A percentile compares a stretch with the other conserved stretches of the same genome.
Conservation (phyloP, 176 grass and related monocot species). For the Poa annua region DNA sequence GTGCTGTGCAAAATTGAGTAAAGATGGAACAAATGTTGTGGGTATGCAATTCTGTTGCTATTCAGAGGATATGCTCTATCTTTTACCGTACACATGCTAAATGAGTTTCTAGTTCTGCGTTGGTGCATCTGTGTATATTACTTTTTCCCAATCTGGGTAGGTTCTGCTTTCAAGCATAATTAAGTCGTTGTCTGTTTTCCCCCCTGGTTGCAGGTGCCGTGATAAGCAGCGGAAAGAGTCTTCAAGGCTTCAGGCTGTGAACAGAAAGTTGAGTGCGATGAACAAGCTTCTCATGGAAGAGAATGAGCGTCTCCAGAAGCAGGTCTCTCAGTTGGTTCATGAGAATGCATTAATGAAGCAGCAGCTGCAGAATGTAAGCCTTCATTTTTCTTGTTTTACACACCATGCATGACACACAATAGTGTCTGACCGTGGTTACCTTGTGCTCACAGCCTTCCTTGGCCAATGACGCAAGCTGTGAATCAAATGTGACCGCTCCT, state of each 20-base stretch:
- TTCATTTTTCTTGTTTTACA: slow-evolving; percentile 11
- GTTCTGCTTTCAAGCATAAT: neutral
- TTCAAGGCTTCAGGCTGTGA: slow-evolving; percentile 91
- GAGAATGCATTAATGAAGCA: slow-evolving; percentile 94
- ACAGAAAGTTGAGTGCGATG: slow-evolving; percentile 95
- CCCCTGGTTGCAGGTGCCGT: slow-evolving; percentile 64
- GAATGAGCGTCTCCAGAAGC: slow-evolving; percentile 96
- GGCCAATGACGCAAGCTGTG: slow-evolving; percentile 84
- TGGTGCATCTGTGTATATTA: neutral
- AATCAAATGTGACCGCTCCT: slow-evolving; percentile 81
- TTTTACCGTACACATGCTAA: neutral
- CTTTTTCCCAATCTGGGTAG: neutral
- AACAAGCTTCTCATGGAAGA: slow-evolving; percentile 99
- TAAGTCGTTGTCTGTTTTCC: neutral
- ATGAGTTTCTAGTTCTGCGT: slow-evolving; percentile 11
- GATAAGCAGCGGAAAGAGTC: slow-evolving; percentile 95
- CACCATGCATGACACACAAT: neutral
- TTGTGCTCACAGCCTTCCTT: slow-evolving; percentile 58
- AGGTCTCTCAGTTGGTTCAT: slow-evolving; percentile 87
- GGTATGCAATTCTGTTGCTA: slow-evolving; percentile 10
- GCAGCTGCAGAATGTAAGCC: slow-evolving; percentile 84
- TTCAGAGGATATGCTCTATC: slow-evolving; percentile 9
- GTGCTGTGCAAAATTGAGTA: slow-evolving; percentile 27
- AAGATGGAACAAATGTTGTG: neutral
- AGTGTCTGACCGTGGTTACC: neutral